Conservation (phyloP, 306 rosid species). For the Casuarina equisetifolia region DNA sequence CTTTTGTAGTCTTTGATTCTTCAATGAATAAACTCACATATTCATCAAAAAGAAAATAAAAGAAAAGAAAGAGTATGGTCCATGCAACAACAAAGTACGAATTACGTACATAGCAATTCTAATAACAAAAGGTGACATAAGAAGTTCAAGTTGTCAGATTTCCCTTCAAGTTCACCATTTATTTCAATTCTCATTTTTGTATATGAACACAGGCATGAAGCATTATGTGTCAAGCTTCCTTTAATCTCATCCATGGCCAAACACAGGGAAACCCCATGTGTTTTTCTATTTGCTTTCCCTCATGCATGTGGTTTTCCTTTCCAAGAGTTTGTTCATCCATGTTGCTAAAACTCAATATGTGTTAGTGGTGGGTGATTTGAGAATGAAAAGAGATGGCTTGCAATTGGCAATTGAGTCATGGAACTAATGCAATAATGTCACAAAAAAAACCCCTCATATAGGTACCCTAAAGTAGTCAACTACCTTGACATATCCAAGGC, state of each 20-base stretch:
- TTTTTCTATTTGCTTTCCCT: background rate
- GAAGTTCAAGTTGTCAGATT: background rate
- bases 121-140: background rate
- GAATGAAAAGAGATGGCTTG: slow-evolving; percentile 49
- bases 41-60: background rate
- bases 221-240: background rate
- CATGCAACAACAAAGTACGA: slow-evolving; percentile 4
- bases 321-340: background rate
- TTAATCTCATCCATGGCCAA: slow-evolving; percentile 24
- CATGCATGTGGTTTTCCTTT: slow-evolving; percentile 6
- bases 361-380: slow-evolving; percentile 58
- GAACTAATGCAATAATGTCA: slow-evolving; percentile 72
- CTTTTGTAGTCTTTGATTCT: no score
- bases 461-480: slow-evolving; percentile 68
- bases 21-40: no score
- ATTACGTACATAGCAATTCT: slow-evolving; percentile 1
- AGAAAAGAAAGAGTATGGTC: background rate
- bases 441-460: slow-evolving; percentile 43
- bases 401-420: slow-evolving; percentile 62
- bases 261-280: slow-evolving; percentile 5
- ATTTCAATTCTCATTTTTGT: background rate
- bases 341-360: slow-evolving; percentile 14
- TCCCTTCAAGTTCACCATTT: background rate
- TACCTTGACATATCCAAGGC: slow-evolving; percentile 41
- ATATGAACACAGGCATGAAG: background rate